Conservation (phyloP, 1,284 basidiomycete species). For the Tylopilus sp. region DNA sequence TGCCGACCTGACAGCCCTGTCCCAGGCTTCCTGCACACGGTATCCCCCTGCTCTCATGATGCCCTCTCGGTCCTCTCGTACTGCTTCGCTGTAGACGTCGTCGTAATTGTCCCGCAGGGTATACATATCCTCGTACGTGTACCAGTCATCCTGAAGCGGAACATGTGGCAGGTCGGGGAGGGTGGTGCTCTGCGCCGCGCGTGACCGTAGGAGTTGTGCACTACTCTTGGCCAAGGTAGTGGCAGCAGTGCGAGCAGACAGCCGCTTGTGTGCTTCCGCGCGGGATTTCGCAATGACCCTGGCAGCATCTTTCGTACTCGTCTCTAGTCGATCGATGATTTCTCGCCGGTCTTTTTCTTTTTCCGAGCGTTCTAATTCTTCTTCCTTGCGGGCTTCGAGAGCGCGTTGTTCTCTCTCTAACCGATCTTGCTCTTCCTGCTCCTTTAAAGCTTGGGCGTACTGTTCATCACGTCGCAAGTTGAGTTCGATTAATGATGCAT, state of each 20-base stretch:
- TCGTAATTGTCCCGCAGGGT: slow-evolving; percentile 53
- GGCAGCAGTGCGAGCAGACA: slow-evolving; percentile 49
- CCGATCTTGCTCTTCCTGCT: slow-evolving; percentile 70
- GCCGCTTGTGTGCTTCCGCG: slow-evolving; percentile 56
- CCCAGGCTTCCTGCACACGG: slow-evolving; percentile 79
- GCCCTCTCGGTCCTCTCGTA: slow-evolving; percentile 70
- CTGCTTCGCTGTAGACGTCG: slow-evolving; percentile 69
- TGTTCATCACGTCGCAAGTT: slow-evolving; percentile 76
- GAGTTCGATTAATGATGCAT: slow-evolving; percentile 72
- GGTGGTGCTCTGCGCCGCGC: slow-evolving; percentile 53
- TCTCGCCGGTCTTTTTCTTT: slow-evolving; percentile 69
- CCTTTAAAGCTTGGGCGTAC: slow-evolving; percentile 62
- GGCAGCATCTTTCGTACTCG: slow-evolving; percentile 62
- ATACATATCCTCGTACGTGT: slow-evolving; percentile 69
- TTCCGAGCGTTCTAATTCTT: slow-evolving; percentile 73
- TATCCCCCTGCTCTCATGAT: slow-evolving; percentile 85
- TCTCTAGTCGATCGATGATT: slow-evolving; percentile 76
- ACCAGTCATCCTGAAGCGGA: slow-evolving; percentile 68
- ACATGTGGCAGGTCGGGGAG: slow-evolving; percentile 73
- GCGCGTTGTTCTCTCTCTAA: slow-evolving; percentile 70
- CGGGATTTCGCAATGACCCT: slow-evolving; percentile 68
- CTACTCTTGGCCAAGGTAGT: slow-evolving; percentile 43
- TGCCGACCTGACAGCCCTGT: slow-evolving; percentile 71
- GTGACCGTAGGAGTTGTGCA: slow-evolving; percentile 51
- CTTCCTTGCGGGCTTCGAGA: slow-evolving; percentile 59